Evolutionary conservation across 2,329 filamentous ascomycete species (phyloP), one percentile per base, ranked within the genome.

Genomic region (Colletotrichum sp.): DNA sequence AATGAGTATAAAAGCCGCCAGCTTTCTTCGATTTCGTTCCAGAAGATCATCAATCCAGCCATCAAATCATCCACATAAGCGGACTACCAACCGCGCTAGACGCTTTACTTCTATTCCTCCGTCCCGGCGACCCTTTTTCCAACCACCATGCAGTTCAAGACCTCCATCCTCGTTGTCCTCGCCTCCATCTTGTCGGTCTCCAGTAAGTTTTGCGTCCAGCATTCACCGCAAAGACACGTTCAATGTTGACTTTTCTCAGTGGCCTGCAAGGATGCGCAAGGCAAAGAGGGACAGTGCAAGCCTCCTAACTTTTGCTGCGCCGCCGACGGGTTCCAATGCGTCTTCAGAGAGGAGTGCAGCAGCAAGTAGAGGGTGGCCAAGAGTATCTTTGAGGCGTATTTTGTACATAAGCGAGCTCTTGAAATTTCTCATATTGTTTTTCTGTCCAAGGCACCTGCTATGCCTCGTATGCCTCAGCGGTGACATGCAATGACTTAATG

Each of bases 241-340:
- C 7, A 13, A 1, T 60, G 8, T 7, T 18, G 32, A 13, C 34
- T 16, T 12, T 39, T 13, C 7, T n/a, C 39, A 30, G 36, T 72
- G 8, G 63, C 34, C 12, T 66, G 64, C 64, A 66, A 49, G 39
- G 64, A 66, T 13, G 39, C 65, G 10, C 52, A n/a, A 7, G 52
- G 49, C 16, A 52, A 60, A 6, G 34, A 66, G 6, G 60, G 69
- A 16, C 12, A n/a, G 18, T 71, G 69, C 60, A n/a, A 32, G 15
- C 32, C 49, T 4, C 69, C 69, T 4, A 72, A 49, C 62, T 72
- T 67, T 5, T 72, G 70, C 60, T 71, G 69, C 16, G 59, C 69
- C 4, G 39, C 59, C 26, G 59, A 71, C 28, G 57, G 69, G 9
- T 69, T 59, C 18, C 34, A 52, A 21, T 68, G 70, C 13, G 34